Conservation (phyloP, 768 basidiomycete species). For the Pulveroboletus sp. region DNA sequence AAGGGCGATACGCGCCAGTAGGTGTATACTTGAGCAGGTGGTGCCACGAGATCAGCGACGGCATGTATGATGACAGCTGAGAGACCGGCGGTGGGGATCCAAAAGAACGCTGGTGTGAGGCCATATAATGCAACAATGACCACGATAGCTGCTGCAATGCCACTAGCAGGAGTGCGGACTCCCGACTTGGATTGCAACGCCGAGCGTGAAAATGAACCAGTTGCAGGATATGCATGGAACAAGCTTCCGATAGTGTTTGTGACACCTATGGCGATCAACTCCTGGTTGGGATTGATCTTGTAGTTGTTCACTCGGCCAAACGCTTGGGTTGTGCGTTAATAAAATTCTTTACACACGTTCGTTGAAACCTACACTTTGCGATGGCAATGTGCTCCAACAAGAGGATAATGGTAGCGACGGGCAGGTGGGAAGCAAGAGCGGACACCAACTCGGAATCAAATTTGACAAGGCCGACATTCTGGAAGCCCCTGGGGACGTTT, state of each 20-base stretch:
- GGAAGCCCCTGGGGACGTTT: slow-evolving; percentile 81
- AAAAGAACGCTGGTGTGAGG: slow-evolving; percentile 88
- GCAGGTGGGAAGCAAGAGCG: slow-evolving; percentile 72
- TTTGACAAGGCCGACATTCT: slow-evolving; percentile 46
- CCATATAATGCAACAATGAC: slow-evolving; percentile 95
- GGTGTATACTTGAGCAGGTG: slow-evolving; percentile 73
- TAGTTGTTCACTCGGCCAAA: slow-evolving; percentile 95
- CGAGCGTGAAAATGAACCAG: slow-evolving; percentile 97
- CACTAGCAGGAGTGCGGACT: slow-evolving; percentile 92
- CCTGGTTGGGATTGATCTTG: slow-evolving; percentile 91
- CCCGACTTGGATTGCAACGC: slow-evolving; percentile 95
- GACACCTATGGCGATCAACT: slow-evolving; percentile 96
- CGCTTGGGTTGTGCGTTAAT: slow-evolving; percentile 43
- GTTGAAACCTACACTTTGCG: slow-evolving; percentile 65
- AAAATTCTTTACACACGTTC: background rate
- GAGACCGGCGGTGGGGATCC: slow-evolving; percentile 79
- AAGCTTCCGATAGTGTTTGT: slow-evolving; percentile 87
- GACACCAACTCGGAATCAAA: slow-evolving; percentile 50
- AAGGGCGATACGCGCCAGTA: slow-evolving; percentile 95
- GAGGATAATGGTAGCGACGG: slow-evolving; percentile 84
- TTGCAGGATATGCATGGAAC: slow-evolving; percentile 92
- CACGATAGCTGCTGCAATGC: slow-evolving; percentile 77
- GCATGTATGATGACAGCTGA: slow-evolving; percentile 95
- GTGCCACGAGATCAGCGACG: slow-evolving; percentile 82
- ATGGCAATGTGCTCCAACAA: slow-evolving; percentile 96